A percentile compares a stretch with the other conserved stretches of the same genome.
Evolutionary conservation across 257 asterid genomes (phyloP).

Genomic region (Leptodermis oblonga): DNA sequence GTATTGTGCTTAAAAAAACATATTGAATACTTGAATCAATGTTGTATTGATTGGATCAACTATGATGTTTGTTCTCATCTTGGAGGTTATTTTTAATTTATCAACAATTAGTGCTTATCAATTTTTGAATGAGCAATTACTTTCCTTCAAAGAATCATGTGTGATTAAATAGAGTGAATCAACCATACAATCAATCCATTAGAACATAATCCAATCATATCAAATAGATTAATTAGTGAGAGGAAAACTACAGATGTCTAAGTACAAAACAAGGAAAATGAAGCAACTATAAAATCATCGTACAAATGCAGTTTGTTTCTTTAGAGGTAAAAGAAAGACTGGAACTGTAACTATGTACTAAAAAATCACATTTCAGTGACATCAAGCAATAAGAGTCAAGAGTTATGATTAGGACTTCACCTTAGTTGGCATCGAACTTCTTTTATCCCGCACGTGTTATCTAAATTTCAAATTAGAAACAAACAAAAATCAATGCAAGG

Average conservation of each 20-base stretch:
- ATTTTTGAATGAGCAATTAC: too few species aligned
- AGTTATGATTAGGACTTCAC: constrained; percentile 23
- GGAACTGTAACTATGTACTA: neutral
- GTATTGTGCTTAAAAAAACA: too few species aligned
- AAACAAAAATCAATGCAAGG: neutral
- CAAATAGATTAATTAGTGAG: neutral
- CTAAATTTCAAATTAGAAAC: constrained; percentile 12
- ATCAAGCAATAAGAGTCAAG: neutral
- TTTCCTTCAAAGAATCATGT: too few species aligned
- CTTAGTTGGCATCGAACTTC: constrained; percentile 44
- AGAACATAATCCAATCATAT: neutral
- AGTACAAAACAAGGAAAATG: neutral
- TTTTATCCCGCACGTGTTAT: constrained; percentile 45
- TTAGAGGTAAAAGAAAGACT: neutral
- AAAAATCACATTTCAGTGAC: neutral
- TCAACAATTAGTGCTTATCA: too few species aligned
- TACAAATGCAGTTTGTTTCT: neutral
- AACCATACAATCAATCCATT: neutral
- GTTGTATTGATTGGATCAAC: too few species aligned
- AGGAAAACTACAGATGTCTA: neutral
- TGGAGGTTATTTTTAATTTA: too few species aligned
- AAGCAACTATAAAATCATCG: neutral
- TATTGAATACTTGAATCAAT: too few species aligned
- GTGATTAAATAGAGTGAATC: neutral
- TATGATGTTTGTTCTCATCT: too few species aligned